Evolutionary conservation across 495 filamentous ascomycete species (phyloP).

Genomic region (Daldinia bambusicola): DNA sequence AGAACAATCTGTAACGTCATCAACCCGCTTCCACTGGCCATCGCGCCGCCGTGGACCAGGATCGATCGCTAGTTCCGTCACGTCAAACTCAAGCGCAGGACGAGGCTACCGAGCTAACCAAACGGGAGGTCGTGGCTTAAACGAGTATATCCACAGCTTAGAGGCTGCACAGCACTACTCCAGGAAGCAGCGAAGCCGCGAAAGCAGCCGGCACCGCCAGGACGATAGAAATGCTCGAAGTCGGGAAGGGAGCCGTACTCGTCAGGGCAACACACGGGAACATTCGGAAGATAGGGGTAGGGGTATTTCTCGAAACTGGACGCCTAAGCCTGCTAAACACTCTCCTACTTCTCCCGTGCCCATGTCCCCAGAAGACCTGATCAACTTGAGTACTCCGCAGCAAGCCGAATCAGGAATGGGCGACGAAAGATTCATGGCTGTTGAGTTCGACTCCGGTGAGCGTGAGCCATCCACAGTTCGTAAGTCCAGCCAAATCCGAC

Average conservation of each 20-base stretch:
- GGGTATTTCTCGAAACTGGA: slow-evolving; percentile 72
- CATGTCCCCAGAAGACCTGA: slow-evolving; percentile 88
- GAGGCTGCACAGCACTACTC: slow-evolving; percentile 77
- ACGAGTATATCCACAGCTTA: slow-evolving; percentile 88
- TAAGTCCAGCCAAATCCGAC: slow-evolving; percentile 52
- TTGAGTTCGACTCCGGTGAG: slow-evolving; percentile 47
- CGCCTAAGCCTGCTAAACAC: slow-evolving; percentile 76
- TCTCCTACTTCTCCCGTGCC: slow-evolving; percentile 91
- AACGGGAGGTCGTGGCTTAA: slow-evolving; percentile 71
- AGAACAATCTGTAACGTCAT: slow-evolving; percentile 59
- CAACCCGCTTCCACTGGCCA: slow-evolving; percentile 59
- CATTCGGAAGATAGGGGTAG: slow-evolving; percentile 75
- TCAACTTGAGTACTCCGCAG: slow-evolving; percentile 63
- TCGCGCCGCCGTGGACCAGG: slow-evolving; percentile 57
- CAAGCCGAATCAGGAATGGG: slow-evolving; percentile 36
- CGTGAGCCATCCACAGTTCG: slow-evolving; percentile 57
- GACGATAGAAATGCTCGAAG: slow-evolving; percentile 54
- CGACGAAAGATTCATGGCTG: slow-evolving; percentile 22
- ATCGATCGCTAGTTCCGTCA: slow-evolving; percentile 60
- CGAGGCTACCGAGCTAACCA: slow-evolving; percentile 53
- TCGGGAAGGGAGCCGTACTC: slow-evolving; percentile 62
- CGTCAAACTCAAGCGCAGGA: slow-evolving; percentile 53
- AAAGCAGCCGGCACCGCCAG: slow-evolving; percentile 67
- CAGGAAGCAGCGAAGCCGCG: slow-evolving; percentile 62
- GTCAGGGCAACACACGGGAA: slow-evolving; percentile 65